Evolutionary conservation across 1,284 basidiomycete species (phyloP).

Genomic region (Sporisorium graminicola): DNA sequence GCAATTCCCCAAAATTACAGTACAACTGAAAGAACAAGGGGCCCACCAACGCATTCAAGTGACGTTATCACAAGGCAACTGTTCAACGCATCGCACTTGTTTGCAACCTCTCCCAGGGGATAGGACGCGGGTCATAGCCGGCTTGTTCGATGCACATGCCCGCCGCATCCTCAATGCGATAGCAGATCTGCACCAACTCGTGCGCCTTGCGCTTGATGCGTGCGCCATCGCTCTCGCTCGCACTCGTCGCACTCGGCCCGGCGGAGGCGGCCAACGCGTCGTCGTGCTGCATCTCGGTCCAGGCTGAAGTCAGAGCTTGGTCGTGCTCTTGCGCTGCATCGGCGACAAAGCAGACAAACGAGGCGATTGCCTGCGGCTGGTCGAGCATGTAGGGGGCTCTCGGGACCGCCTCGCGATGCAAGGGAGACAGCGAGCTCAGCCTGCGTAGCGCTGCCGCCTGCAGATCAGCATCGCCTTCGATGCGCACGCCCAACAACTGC

Average conservation of each 20-base stretch:
- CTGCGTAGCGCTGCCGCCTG: slow-evolving; percentile 35
- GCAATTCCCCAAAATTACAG: too few species aligned
- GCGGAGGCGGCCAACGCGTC: background rate
- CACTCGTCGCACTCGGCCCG: too few species aligned
- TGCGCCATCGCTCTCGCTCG: slow-evolving; percentile 8
- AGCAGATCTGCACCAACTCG: slow-evolving; percentile 54
- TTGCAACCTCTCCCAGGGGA: slow-evolving; percentile 34
- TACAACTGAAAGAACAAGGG: too few species aligned
- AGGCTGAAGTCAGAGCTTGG: background rate
- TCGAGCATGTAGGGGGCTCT: slow-evolving; percentile 55
- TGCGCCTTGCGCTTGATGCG: slow-evolving; percentile 28
- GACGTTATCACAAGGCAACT: too few species aligned
- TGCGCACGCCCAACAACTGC: slow-evolving; percentile 28
- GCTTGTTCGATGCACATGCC: slow-evolving; percentile 56
- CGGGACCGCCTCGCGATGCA: slow-evolving; percentile 60
- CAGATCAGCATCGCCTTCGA: slow-evolving; percentile 52
- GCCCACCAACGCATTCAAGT: too few species aligned
- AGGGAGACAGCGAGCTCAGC: slow-evolving; percentile 20
- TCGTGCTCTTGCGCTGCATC: slow-evolving; percentile 35
- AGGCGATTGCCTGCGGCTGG: slow-evolving; percentile 49
- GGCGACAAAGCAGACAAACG: slow-evolving; percentile 53
- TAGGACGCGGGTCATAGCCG: slow-evolving; percentile 52
- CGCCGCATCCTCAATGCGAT: slow-evolving; percentile 54
- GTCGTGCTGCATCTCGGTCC: background rate
- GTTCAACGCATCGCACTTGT: slow-evolving; percentile 6